Base-by-base conservation (phyloP, 805 yeast species). In the Kregervanrija pseudodelftensis region DNA sequence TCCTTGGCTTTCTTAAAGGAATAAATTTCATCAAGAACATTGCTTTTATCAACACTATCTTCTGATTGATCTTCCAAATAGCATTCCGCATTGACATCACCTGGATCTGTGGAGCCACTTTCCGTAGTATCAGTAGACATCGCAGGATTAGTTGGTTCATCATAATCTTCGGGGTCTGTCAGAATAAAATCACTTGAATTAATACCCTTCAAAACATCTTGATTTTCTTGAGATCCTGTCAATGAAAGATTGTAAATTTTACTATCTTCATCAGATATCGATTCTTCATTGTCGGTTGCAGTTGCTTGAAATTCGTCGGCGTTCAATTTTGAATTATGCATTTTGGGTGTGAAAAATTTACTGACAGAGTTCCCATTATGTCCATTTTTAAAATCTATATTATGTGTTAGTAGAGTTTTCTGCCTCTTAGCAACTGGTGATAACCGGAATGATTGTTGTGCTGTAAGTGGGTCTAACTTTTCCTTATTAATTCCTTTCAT, bases 101-200 rank as follows among this genome's bases (percentile, higher is more conserved):
- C 53, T 4, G 42, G 33, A 17, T 46, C 49, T 3, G 45, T 39
- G 5, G 43, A 40, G n/a, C 34, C 37, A 30, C 28, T 35, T 8
- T 30, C 41, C 11, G 37, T 31, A 28, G 31, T 42, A 35, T 46
- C 49, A 28, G 34, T 33, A 3, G 45, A 41, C 2, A 46, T 36
- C 11, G 49, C 42, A 17, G 43, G 40, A 11, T 46, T 38, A 3
- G 49, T 39, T 11, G 42, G 17, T 10, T 54, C 56, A 8, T 49
- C 52, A 31, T 55, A 57, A 13, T 54, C 52, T 17, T 59, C 59
- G 1, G 56, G 61, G 37, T 59, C 63, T 5, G 61, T 60, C 8
- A 55, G 39, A 14, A 53, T 58, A 35, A 50, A 60, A 30, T 61
- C 66, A 39, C 66, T 61, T 2, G 63, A 55, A 40, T 56, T 51